These are phyloP conservation scores for Chloris gayana DNA, from an alignment of 176 grass and related monocot species.

Conservation along the genomic window DNA sequence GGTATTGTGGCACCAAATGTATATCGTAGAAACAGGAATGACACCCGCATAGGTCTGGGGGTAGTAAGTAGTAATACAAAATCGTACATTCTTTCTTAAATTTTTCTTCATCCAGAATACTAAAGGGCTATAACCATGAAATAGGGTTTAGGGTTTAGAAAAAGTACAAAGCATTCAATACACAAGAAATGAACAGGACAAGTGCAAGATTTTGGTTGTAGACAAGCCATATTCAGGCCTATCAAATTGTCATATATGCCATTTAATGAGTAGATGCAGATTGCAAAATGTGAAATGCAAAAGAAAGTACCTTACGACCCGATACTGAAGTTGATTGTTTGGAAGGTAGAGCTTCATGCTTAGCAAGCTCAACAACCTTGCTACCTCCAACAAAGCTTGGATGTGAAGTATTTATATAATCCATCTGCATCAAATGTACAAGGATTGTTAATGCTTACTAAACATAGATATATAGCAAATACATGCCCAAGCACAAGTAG, in stretches of 20 bases:
- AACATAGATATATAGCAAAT: slow-evolving; percentile 11
- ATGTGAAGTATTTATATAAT: slow-evolving; percentile 98
- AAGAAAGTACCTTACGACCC: slow-evolving; percentile 60
- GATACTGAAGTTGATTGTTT: slow-evolving; percentile 44
- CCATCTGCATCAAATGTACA: slow-evolving; percentile 60
- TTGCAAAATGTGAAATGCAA: slow-evolving; percentile 26
- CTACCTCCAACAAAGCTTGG: slow-evolving; percentile 83
- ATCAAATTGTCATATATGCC: slow-evolving; percentile 5
- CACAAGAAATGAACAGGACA: slow-evolving; percentile 1
- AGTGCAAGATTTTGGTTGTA: slow-evolving; percentile 21
- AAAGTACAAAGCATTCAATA: slow-evolving; percentile 8
- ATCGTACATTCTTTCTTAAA: no score
- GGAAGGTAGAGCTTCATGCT: slow-evolving; percentile 55
- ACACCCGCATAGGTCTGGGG: slow-evolving; percentile 1
- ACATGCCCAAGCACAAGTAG: slow-evolving; percentile 17
- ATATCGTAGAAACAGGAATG: neutral
- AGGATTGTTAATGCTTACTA: slow-evolving; percentile 7
- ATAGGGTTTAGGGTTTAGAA: no score
- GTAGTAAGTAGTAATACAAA: neutral
- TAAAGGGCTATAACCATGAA: no score
- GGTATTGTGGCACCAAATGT: neutral
- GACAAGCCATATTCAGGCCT: slow-evolving; percentile 1
- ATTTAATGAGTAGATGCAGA: slow-evolving; percentile 18
- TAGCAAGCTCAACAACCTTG: slow-evolving; percentile 84
- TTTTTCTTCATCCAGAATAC: no score